Conservation (phyloP, 495 filamentous ascomycete genomes). For the Lasiosphaeria ovina region DNA sequence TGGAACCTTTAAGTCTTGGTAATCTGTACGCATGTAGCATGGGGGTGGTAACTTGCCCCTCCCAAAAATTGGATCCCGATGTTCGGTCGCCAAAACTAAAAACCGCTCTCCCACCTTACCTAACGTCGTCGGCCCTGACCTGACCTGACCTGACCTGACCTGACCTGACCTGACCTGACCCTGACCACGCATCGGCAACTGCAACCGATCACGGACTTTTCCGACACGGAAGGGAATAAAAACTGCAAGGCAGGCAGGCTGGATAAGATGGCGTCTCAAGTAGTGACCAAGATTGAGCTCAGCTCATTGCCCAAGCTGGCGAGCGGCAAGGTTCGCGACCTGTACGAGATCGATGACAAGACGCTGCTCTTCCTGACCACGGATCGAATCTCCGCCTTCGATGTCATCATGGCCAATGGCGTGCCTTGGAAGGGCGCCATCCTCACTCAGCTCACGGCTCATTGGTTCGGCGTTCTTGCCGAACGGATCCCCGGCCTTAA, state of each 20-base stretch:
- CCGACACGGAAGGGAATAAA: neutral
- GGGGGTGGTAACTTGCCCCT: no score
- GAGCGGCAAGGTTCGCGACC: slow-evolving; percentile 73
- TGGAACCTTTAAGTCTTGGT: no score
- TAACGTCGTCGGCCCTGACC: no score
- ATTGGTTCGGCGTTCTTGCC: slow-evolving; percentile 80
- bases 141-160: no score
- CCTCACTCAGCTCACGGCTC: slow-evolving; percentile 76
- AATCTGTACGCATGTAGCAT: no score
- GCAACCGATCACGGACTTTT: neutral
- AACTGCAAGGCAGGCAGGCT: neutral
- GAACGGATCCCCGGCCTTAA: slow-evolving; percentile 63
- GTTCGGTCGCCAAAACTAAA: no score
- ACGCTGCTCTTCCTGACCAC: slow-evolving; percentile 80
- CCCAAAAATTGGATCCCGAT: no score
- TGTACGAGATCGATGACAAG: slow-evolving; percentile 71
- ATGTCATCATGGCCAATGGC: slow-evolving; percentile 88
- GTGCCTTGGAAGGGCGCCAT: slow-evolving; percentile 81
- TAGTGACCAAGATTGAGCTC: slow-evolving; percentile 30
- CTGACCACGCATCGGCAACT: neutral
- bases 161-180: no score
- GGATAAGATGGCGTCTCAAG: slow-evolving; percentile 14
- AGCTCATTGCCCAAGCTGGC: slow-evolving; percentile 36
- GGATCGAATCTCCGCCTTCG: slow-evolving; percentile 92
- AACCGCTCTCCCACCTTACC: no score